phyloP scores from a whole-genome alignment of 2,329 filamentous ascomycete genomes.

The Pseudohalonectria lignicola region DNA sequence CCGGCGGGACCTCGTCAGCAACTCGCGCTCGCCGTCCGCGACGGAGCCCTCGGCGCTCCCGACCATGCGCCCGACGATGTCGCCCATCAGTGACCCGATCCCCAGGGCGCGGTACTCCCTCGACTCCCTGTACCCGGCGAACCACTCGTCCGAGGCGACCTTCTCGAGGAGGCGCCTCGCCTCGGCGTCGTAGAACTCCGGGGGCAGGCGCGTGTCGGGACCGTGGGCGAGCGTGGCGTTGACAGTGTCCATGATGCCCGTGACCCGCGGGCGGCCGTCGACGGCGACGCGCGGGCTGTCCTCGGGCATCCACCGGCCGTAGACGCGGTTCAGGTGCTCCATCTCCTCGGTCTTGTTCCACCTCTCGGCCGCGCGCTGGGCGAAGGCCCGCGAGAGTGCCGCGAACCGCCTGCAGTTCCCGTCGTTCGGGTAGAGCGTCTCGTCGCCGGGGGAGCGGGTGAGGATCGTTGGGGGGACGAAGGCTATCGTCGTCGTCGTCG shows the following conservation, averaged over 20 bases:
- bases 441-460: slow-evolving; percentile 52
- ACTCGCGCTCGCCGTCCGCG: slow-evolving; percentile 14
- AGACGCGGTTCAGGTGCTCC: slow-evolving; percentile 65
- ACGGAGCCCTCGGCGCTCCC: slow-evolving; percentile 48
- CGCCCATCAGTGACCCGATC: slow-evolving; percentile 75
- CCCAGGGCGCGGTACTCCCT: slow-evolving; percentile 81
- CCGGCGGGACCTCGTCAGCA: neutral
- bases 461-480: slow-evolving; percentile 57
- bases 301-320: slow-evolving; percentile 79
- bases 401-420: slow-evolving; percentile 62
- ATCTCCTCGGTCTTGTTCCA: slow-evolving; percentile 76
- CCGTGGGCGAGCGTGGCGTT: slow-evolving; percentile 84
- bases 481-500: slow-evolving; percentile 12
- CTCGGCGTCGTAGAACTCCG: slow-evolving; percentile 76
- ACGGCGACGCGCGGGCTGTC: slow-evolving; percentile 60
- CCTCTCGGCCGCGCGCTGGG: slow-evolving; percentile 56
- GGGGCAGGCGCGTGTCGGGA: slow-evolving; percentile 64
- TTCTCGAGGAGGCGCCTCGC: slow-evolving; percentile 58
- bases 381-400: slow-evolving; percentile 58
- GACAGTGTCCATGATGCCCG: slow-evolving; percentile 88
- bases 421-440: slow-evolving; percentile 75
- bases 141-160: slow-evolving; percentile 89
- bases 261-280: slow-evolving; percentile 72
- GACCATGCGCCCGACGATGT: slow-evolving; percentile 69
- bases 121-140: slow-evolving; percentile 72